A percentile compares a stretch with the other conserved stretches of the same genome.
phyloP scores from a whole-genome alignment of 306 rosid genomes.

The Mimosa pudica region DNA sequence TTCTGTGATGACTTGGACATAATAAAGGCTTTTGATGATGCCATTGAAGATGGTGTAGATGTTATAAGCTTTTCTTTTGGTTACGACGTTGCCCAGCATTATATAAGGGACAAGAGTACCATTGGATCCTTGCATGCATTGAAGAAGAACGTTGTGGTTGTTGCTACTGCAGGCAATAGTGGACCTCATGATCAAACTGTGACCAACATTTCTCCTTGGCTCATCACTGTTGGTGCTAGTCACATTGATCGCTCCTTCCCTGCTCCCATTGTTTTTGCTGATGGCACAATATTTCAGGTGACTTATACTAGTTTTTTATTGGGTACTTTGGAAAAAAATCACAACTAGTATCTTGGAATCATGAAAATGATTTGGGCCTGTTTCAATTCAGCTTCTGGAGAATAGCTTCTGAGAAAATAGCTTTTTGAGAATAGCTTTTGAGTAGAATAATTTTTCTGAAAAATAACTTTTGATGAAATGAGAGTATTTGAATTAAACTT shows the following conservation, averaged over 20 bases:
- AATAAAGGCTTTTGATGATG: conserved; percentile 86
- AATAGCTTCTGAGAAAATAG: no score
- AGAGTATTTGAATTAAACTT: no score
- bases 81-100: conserved; percentile 38
- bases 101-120: conserved; percentile 56
- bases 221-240: conserved; percentile 82
- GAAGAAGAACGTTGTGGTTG: conserved; percentile 70
- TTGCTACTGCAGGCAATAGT: conserved; percentile 76
- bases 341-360: no score
- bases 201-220: conserved; percentile 81
- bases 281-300: conserved; percentile 59
- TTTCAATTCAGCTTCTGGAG: no score
- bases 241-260: conserved; percentile 67
- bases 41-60: conserved; percentile 78
- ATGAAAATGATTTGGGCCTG: no score
- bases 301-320: neutral
- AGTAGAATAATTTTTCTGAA: no score
- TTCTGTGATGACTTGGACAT: conserved; percentile 67
- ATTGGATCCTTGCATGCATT: conserved; percentile 64
- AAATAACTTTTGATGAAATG: no score
- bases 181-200: conserved; percentile 67
- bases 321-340: no score
- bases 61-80: conserved; percentile 79
- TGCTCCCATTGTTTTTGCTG: conserved; percentile 58
- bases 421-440: no score